These are phyloP conservation scores for Madurella mycetomatis DNA, from an alignment of 2,329 filamentous ascomycete genomes.

Conservation along the genomic window DNA sequence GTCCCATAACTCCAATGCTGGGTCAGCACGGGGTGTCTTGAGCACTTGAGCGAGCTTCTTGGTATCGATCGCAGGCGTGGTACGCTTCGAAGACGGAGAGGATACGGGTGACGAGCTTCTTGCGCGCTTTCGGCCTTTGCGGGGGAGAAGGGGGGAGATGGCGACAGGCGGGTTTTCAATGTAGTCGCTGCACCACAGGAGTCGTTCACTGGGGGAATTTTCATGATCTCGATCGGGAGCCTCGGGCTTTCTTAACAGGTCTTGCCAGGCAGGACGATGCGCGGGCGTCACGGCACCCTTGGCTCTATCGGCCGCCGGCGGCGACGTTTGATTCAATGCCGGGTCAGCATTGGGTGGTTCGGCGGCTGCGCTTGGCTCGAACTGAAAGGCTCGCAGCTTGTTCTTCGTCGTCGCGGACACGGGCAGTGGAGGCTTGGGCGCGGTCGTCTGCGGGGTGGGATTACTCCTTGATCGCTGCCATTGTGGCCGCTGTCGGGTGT, in stretches of 20 bases:
- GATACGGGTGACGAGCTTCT: constrained; percentile 69
- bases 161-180: constrained; percentile 35
- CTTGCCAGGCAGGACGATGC: constrained; percentile 52
- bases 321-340: constrained; percentile 8
- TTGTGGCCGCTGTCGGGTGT: constrained; percentile 34
- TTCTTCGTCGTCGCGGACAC: constrained; percentile 57
- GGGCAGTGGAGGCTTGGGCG: constrained; percentile 39
- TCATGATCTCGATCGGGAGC: constrained; percentile 34
- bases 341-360: constrained; percentile 14
- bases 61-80: constrained; percentile 50
- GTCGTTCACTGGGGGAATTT: constrained; percentile 56
- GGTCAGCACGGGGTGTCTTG: constrained; percentile 65
- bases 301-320: constrained; percentile 18
- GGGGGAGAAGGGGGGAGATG: constrained; percentile 46
- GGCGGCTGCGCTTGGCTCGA: constrained; percentile 36
- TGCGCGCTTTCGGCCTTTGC: constrained; percentile 60
- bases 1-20: constrained; percentile 72
- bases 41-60: constrained; percentile 55
- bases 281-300: constrained; percentile 44
- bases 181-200: constrained; percentile 54
- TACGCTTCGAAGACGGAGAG: constrained; percentile 55
- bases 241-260: constrained; percentile 48
- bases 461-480: constrained; percentile 55
- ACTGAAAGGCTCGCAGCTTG: constrained; percentile 56
- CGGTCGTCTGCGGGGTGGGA: constrained; percentile 36